Evolutionary conservation across 441 rosid genomes (phyloP), one percentile per base, ranked within the genome.

Genomic region (Gossypium schwendimanii): DNA sequence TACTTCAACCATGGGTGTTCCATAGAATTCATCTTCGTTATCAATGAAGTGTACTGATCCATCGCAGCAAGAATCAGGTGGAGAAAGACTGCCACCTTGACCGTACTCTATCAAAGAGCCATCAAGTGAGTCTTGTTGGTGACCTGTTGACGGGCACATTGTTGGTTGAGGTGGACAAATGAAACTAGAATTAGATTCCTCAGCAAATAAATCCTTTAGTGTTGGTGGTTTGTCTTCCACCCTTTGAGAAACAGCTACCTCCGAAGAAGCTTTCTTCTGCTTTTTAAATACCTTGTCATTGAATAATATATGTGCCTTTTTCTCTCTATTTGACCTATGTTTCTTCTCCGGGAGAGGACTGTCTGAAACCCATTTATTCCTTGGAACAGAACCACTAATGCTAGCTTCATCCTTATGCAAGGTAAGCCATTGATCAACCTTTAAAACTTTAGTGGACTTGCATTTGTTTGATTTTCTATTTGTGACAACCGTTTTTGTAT

Each of bases 391-490:
- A 72, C 71, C 78, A 1, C 49, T 78, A 17, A 44, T 20, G 49
- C 45, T 39, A 24, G 74, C 57, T 39, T 65, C 73, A 23, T 58
- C 77, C 36, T 84, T 78, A 67, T 84, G 89, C 18, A 76, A 80
- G 45, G 71, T 79, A 65, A 86, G 80, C 90, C 90, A 87, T 65
- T 76, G 78, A 61, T 82, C 79, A 33, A 85, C 81, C 76, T 81
- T 86, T 8, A 78, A 76, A 69, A 78, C 71, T 70, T 81, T 83
- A 60, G 57, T 69, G 47, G 75, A 21, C 63, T 71, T 69, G 44
- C 41, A 31, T 55, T 58, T 59, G 33, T 39, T 60, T 69, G 47
- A 57, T 74, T 61, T 76, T 69, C 67, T 33, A 10, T n/a, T 74
- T 31, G 31, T 28, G 31, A 28, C 31, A 1, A 75, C 80, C 75